These are phyloP conservation scores for Sarocladium brachiariae DNA, from an alignment of 2,329 filamentous ascomycete species.

Conservation along the genomic window DNA sequence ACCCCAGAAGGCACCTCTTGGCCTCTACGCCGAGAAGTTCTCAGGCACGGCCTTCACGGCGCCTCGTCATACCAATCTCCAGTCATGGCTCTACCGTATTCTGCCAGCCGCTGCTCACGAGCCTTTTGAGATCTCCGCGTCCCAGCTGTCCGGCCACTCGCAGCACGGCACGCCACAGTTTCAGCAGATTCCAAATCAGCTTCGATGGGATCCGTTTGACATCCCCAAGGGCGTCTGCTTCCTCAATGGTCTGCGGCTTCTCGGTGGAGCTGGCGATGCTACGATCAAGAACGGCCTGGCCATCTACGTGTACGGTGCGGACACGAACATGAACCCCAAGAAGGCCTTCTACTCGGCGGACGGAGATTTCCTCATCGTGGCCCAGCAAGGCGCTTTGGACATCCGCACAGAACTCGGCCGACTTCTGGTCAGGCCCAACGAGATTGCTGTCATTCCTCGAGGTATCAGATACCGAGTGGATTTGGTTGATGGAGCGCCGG, in stretches of 20 bases:
- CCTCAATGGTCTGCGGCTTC: conserved; percentile 45
- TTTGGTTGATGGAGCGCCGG: conserved; percentile 35
- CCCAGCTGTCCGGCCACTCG: conserved; percentile 18
- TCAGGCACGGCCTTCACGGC: conserved; percentile 67
- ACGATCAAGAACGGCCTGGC: conserved; percentile 62
- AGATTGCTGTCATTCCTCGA: conserved; percentile 57
- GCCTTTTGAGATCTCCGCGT: conserved; percentile 37
- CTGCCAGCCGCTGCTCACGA: conserved; percentile 56
- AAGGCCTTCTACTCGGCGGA: conserved; percentile 67
- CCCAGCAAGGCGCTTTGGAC: conserved; percentile 56
- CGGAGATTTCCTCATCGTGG: conserved; percentile 61
- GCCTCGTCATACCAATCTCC: conserved; percentile 59
- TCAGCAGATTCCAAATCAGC: conserved; percentile 59
- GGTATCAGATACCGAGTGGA: conserved; percentile 54
- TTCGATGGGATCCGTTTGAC: conserved; percentile 64
- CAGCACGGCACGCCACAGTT: conserved; percentile 13
- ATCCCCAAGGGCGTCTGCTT: conserved; percentile 22
- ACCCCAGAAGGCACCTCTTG: conserved; percentile 70
- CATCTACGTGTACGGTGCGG: conserved; percentile 62
- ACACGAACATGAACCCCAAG: conserved; percentile 57
- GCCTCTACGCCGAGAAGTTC: conserved; percentile 75
- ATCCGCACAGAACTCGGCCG: conserved; percentile 59
- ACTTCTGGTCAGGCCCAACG: conserved; percentile 54
- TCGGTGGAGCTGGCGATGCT: conserved; percentile 65
- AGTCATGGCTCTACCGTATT: conserved; percentile 67